Base-by-base conservation (phyloP, 345 rosid species). In the Luvunga scandens region DNA sequence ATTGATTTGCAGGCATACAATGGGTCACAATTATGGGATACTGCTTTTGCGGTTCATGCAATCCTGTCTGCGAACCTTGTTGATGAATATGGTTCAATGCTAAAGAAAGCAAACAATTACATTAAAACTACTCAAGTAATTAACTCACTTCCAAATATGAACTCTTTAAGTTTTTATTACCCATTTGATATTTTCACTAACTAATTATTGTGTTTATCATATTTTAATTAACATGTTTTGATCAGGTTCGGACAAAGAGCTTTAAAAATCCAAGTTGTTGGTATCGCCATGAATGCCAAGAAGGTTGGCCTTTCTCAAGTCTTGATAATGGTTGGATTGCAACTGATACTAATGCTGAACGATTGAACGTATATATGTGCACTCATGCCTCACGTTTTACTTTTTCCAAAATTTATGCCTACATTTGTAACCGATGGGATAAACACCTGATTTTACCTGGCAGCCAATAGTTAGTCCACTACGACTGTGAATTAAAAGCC, bases 261-360 rank as follows among this genome's bases (percentile, higher is more conserved):
- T 45, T 76, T 3, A 84, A 81, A 24, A 71, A 84, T 61, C 75
- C 71, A 9, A 75, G 69, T 18, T 4, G n/a, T 7, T 90, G 94
- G 90, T 86, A 88, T 33, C 87, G 92, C 19, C 92, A 92, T 79
- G 73, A 85, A 45, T 75, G 86, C 0, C 86, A 84, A 16, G 93
- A 94, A 64, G 97, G 90, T 53, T 92, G 97, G 95, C 85, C 92
- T 66, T 92, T 92, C 85, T 89, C 95, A 9, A 91, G 90, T 24
- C 82, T 27, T 7, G 62, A 59, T 24, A 59, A 59, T 59, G 62
- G 62, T 8, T 59, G 62, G 62, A n/a, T 59, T 59, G 27, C 12
- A 59, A n/a, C 62, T 59, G 62, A 8, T n/a, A 59, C 62, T 59
- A 59, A 28, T 59, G 62, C 62, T 9, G 62, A 59, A 9, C 12